Conservation (phyloP, 257 asterid species). For the Gentiana dahurica region DNA sequence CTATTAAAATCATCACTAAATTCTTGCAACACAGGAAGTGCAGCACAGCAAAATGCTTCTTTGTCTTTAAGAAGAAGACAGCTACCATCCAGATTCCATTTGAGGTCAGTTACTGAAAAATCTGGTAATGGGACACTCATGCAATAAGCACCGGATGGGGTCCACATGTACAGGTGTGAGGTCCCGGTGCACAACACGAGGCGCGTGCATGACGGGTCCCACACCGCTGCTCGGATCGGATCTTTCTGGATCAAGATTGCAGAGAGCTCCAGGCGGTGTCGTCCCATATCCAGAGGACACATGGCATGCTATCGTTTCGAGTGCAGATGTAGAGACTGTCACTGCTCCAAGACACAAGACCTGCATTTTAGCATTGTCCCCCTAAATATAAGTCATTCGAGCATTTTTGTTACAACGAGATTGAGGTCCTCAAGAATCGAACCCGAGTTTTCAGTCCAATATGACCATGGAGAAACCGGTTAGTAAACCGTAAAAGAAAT, state of each 20-base stretch:
- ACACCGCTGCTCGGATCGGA: slow-evolving; percentile 77
- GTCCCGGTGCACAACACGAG: slow-evolving; percentile 81
- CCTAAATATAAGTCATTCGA: not conserved
- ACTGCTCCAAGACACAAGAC: slow-evolving; percentile 88
- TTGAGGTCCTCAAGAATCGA: too few relatives aligned
- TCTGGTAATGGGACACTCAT: too few relatives aligned
- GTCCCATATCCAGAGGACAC: slow-evolving; percentile 98
- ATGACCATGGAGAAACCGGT: too few relatives aligned
- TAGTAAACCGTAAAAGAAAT: too few relatives aligned
- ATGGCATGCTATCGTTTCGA: slow-evolving; percentile 93
- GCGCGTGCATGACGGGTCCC: slow-evolving; percentile 88
- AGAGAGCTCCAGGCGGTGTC: slow-evolving; percentile 79
- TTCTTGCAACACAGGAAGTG: slow-evolving; percentile 68
- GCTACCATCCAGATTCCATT: slow-evolving; percentile 85
- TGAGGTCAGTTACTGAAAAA: slow-evolving; percentile 43
- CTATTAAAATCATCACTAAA: slow-evolving; percentile 60
- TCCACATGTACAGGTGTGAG: slow-evolving; percentile 81
- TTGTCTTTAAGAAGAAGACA: slow-evolving; percentile 82
- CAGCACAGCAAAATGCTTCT: slow-evolving; percentile 86
- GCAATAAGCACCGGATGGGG: too few relatives aligned
- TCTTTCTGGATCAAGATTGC: slow-evolving; percentile 85
- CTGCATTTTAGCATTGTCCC: slow-evolving; percentile 22
- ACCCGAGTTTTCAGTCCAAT: too few relatives aligned
- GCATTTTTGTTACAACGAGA: not conserved
- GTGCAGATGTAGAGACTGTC: slow-evolving; percentile 82